phyloP scores from a whole-genome alignment of 371 early-diverging fungal species.

The Zychaea mexicana region DNA sequence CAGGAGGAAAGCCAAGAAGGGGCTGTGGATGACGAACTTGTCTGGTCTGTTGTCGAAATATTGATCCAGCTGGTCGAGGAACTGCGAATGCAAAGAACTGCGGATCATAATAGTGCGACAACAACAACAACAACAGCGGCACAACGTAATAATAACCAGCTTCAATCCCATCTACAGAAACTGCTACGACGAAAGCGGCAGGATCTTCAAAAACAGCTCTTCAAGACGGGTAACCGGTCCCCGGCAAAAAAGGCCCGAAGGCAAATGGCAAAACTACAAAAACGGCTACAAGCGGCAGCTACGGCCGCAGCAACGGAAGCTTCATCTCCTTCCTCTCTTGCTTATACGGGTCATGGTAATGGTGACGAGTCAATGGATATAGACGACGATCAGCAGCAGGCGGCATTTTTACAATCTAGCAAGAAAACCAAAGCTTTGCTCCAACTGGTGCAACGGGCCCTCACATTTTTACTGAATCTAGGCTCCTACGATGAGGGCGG shows the following conservation, averaged over 20 bases:
- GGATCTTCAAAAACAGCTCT: background rate
- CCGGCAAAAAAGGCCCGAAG: background rate
- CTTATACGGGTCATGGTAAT: too few species aligned
- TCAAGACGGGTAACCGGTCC: too few species aligned
- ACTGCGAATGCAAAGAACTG: slow-evolving; percentile 13
- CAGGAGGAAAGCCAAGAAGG: background rate
- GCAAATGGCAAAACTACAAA: background rate
- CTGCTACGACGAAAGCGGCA: background rate
- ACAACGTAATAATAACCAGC: background rate
- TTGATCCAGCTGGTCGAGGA: slow-evolving; percentile 32
- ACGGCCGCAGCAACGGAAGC: too few species aligned
- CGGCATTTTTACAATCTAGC: too few species aligned
- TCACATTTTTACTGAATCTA: background rate
- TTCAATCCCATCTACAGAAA: too few species aligned
- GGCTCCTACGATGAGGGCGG: background rate
- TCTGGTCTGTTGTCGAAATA: slow-evolving; percentile 7
- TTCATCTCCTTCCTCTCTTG: too few species aligned
- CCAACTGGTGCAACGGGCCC: background rate
- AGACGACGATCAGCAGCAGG: background rate
- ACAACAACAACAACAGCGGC: background rate
- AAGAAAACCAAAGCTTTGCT: background rate
- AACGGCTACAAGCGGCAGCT: too few species aligned
- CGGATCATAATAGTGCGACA: too few species aligned
- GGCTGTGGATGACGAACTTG: slow-evolving; percentile 8
- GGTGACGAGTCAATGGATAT: background rate